Conservation (phyloP, 2,329 filamentous ascomycete genomes). For the Metarhizium sp. region DNA sequence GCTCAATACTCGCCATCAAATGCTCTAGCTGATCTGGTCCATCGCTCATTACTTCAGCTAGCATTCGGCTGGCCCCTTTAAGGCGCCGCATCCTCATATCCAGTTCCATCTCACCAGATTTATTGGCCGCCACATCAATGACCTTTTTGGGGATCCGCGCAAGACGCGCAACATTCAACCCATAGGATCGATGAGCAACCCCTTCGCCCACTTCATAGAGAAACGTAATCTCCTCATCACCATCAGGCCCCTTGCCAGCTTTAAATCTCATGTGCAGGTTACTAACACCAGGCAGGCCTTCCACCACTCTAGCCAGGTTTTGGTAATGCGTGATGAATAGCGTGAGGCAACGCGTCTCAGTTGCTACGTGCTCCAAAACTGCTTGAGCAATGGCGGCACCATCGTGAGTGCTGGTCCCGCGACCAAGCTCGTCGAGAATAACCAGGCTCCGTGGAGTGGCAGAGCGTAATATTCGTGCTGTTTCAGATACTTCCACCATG, state of each 20-base stretch:
- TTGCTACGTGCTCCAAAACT: conserved; percentile 76
- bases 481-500: conserved; percentile 96
- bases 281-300: conserved; percentile 58
- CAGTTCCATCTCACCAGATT: conserved; percentile 73
- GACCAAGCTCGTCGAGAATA: conserved; percentile 87
- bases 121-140: conserved; percentile 68
- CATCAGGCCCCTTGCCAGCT: conserved; percentile 27
- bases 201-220: conserved; percentile 88
- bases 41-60: conserved; percentile 31
- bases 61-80: conserved; percentile 32
- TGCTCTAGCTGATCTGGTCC: conserved; percentile 38
- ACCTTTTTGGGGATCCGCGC: conserved; percentile 71
- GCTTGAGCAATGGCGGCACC: conserved; percentile 92
- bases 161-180: conserved; percentile 82
- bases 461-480: conserved; percentile 79
- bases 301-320: conserved; percentile 61
- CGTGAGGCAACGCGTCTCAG: conserved; percentile 65
- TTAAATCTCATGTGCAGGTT: conserved; percentile 96
- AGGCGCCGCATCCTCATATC: conserved; percentile 57
- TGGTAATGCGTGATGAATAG: conserved; percentile 99
- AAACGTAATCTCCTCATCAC: conserved; percentile 79
- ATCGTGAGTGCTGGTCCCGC: conserved; percentile 91
- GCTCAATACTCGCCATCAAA: conserved; percentile 47
- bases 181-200: conserved; percentile 88
- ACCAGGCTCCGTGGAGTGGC: conserved; percentile 79